These are phyloP conservation scores for Abelmoschus esculentus DNA, from an alignment of 345 rosid genomes.

Conservation along the genomic window DNA sequence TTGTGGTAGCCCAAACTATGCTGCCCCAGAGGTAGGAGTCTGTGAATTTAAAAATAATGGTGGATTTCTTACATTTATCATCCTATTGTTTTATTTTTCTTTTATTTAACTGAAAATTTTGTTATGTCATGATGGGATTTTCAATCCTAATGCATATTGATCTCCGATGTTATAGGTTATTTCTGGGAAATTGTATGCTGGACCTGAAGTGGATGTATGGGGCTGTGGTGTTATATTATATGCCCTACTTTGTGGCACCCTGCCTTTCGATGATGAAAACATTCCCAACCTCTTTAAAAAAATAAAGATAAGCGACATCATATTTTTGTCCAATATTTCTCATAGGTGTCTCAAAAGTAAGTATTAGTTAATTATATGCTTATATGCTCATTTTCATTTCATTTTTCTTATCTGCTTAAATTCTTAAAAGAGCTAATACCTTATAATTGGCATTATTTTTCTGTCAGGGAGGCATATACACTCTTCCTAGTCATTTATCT, in stretches of 20 bases:
- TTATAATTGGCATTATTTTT: slow-evolving; percentile 1
- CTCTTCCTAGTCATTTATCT: slow-evolving; percentile 80
- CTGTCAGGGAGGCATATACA: slow-evolving; percentile 71
- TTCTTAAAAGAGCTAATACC: not conserved
- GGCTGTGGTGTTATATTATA: slow-evolving; percentile 94
- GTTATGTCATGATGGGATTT: too few species aligned
- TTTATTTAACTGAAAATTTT: too few species aligned
- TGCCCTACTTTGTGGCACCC: slow-evolving; percentile 89
- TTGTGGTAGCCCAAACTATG: slow-evolving; percentile 21
- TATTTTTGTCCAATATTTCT: not conserved
- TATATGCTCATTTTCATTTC: not conserved
- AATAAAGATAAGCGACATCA: slow-evolving; percentile 32
- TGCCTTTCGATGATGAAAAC: slow-evolving; percentile 66
- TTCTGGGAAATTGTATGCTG: slow-evolving; percentile 25
- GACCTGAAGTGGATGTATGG: slow-evolving; percentile 98
- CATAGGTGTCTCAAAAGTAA: not conserved
- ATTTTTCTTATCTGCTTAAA: not conserved
- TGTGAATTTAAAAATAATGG: not conserved
- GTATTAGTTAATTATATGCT: not conserved
- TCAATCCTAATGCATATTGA: too few species aligned
- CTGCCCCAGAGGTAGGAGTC: slow-evolving; percentile 74
- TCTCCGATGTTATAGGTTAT: slow-evolving; percentile 45
- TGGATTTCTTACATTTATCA: too few species aligned
- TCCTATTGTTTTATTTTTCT: too few species aligned
- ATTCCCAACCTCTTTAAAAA: too few species aligned